Evolutionary conservation across 345 rosid species (phyloP).

Genomic region (rapeseed (Brassica napus)): Da-Ae NC_063436.1:17684001-17684500

Average conservation of each 20-base stretch:
- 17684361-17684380: neutral
- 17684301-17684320: conserved; percentile 2
- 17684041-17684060: conserved; percentile 5
- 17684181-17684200: neutral
- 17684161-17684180: neutral
- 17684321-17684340: neutral
- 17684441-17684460: neutral
- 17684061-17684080: conserved; percentile 17
- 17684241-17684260: conserved; percentile 16
- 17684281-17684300: conserved; percentile 16
- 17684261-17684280: conserved; percentile 17
- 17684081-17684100: neutral
- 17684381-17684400: neutral
- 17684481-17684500: neutral
- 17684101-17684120: conserved; percentile 1
- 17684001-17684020: conserved; percentile 1
- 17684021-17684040: neutral
- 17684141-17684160: neutral
- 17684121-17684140: neutral
- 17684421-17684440: neutral
- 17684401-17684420: neutral
- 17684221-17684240: conserved; percentile 13
- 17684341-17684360: neutral
- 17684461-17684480: neutral
- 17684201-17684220: neutral